phyloP scores from a whole-genome alignment of 2,329 filamentous ascomycete genomes.

The Sclerotinia sclerotiorum region DNA sequence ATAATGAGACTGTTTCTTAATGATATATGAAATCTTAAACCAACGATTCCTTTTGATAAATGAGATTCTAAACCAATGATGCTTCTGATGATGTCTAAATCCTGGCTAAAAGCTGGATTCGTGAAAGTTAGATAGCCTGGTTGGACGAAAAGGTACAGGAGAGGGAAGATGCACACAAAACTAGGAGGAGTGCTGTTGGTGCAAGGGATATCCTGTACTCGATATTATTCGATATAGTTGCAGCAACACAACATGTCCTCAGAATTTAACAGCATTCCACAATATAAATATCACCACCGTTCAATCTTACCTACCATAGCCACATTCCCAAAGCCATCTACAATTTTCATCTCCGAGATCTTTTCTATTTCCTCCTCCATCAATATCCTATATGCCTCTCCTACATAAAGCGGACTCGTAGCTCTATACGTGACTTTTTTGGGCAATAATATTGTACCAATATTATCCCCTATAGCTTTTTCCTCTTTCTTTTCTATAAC shows the following conservation, averaged over 20 bases:
- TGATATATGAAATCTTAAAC: neutral
- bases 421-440: constrained; percentile 49
- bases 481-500: constrained; percentile 28
- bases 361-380: constrained; percentile 42
- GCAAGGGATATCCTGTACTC: neutral
- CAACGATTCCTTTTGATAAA: neutral
- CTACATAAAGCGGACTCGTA: constrained; percentile 51
- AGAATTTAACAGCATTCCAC: neutral
- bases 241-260: neutral
- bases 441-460: constrained; percentile 37
- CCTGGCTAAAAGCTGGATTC: neutral
- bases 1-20: neutral
- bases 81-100: neutral
- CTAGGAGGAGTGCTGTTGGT: neutral
- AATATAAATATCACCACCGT: constrained; percentile 12
- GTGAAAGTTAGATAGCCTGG: neutral
- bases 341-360: constrained; percentile 32
- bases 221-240: neutral
- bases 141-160: neutral
- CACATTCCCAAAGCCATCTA: constrained; percentile 36
- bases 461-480: neutral
- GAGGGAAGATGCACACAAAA: neutral
- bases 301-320: constrained; percentile 41
- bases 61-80: neutral
- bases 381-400: constrained; percentile 48